Conservation (phyloP, 192 early-diverging fungal species). For the Coemansia sp. region DNA sequence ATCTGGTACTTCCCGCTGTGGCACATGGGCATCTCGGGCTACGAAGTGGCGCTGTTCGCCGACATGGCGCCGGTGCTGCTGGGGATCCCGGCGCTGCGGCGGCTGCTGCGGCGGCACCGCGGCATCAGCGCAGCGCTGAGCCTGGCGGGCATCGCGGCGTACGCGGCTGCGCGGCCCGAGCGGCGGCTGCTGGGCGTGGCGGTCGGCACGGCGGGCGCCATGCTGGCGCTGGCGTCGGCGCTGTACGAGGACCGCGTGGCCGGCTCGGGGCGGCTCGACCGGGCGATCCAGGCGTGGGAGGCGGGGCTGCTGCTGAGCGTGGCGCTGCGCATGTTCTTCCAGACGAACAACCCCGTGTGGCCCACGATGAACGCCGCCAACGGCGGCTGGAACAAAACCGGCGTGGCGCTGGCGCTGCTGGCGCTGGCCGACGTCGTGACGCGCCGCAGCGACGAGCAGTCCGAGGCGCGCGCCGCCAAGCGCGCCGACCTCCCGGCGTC, state of each 20-base stretch:
- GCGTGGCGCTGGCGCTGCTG: conserved; percentile 60
- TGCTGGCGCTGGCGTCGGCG: conserved; percentile 58
- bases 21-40: conserved; percentile 84
- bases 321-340: conserved; percentile 72
- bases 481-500: conserved; percentile 26
- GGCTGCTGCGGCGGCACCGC: conserved; percentile 54
- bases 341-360: conserved; percentile 80
- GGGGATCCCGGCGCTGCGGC: conserved; percentile 57
- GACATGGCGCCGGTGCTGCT: conserved; percentile 60
- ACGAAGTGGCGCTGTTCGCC: conserved; percentile 68
- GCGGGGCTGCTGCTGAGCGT: conserved; percentile 67
- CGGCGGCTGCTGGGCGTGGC: conserved; percentile 60
- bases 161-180: conserved; percentile 57
- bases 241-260: conserved; percentile 58
- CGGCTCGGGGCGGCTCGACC: conserved; percentile 58
- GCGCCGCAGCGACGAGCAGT: conserved; percentile 32
- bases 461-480: conserved; percentile 30
- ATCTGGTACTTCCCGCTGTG: conserved; percentile 84
- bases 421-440: conserved; percentile 59
- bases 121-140: conserved; percentile 59
- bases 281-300: conserved; percentile 62
- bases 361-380: conserved; percentile 73
- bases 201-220: conserved; percentile 57
- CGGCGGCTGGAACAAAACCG: conserved; percentile 70
- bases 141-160: conserved; percentile 64